Percentiles rank a stretch among this genome's conserved stretches.
phyloP scores from a whole-genome alignment of 1,139 yeast species.

The Sugiyamaella paludigena region DNA sequence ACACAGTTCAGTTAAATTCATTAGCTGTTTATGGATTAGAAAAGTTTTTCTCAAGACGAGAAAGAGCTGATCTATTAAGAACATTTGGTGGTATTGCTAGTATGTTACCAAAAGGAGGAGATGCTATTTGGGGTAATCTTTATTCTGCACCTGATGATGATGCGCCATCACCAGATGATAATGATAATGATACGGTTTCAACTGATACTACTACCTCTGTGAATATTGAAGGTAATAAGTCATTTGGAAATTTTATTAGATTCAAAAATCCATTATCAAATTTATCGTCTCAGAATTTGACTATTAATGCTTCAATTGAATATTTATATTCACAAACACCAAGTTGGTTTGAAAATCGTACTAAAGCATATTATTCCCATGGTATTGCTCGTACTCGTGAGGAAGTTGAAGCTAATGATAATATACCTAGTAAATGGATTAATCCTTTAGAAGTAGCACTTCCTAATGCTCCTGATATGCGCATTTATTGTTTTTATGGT shows the following conservation, averaged over 20 bases:
- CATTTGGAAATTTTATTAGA: slow-evolving; percentile 75
- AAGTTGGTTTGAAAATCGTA: slow-evolving; percentile 67
- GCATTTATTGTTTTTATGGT: slow-evolving; percentile 87
- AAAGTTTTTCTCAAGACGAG: slow-evolving; percentile 85
- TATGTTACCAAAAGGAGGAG: slow-evolving; percentile 96
- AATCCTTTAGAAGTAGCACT: slow-evolving; percentile 89
- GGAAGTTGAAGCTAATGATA: slow-evolving; percentile 62
- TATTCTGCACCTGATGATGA: slow-evolving; percentile 53
- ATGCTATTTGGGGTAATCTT: slow-evolving; percentile 76
- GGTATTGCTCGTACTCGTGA: slow-evolving; percentile 63
- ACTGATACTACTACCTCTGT: slow-evolving; percentile 11
- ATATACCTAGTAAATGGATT: slow-evolving; percentile 76
- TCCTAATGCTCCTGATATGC: slow-evolving; percentile 92
- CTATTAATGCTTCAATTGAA: slow-evolving; percentile 66
- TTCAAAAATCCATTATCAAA: slow-evolving; percentile 49
- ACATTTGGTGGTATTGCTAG: slow-evolving; percentile 93
- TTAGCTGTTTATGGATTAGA: slow-evolving; percentile 93
- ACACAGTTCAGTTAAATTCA: slow-evolving; percentile 89
- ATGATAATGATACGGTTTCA: slow-evolving; percentile 2
- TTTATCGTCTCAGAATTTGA: slow-evolving; percentile 52
- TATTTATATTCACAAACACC: slow-evolving; percentile 65
- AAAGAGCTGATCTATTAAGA: slow-evolving; percentile 78
- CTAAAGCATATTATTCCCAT: slow-evolving; percentile 67
- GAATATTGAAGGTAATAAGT: slow-evolving; percentile 40
- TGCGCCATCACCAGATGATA: slow-evolving; percentile 23